phyloP scores from a whole-genome alignment of 306 rosid genomes.

The Urtica urens region DNA sequence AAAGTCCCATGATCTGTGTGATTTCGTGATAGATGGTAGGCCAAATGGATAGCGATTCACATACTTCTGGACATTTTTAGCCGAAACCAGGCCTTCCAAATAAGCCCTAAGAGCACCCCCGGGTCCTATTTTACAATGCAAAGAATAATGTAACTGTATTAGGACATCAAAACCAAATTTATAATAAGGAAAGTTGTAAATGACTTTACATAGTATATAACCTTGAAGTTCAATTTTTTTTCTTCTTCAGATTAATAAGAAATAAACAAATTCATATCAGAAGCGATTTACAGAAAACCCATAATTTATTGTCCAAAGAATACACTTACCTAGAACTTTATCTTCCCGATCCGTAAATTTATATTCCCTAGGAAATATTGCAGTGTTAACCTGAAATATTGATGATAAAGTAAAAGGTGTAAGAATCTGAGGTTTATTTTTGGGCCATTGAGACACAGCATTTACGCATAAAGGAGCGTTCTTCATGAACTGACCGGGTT shows the following conservation, averaged over 20 bases:
- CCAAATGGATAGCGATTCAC: slow-evolving; percentile 61
- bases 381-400: slow-evolving; percentile 50
- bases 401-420: slow-evolving; percentile 15
- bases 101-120: slow-evolving; percentile 61
- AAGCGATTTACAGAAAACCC: neutral
- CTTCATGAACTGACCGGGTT: slow-evolving; percentile 57
- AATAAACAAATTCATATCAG: neutral
- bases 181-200: neutral
- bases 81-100: slow-evolving; percentile 46
- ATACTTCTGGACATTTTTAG: slow-evolving; percentile 49
- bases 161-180: too few species aligned
- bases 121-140: slow-evolving; percentile 39
- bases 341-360: slow-evolving; percentile 27
- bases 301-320: neutral
- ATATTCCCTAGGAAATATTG: slow-evolving; percentile 69
- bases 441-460: neutral
- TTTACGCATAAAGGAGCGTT: neutral
- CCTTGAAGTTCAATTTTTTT: neutral
- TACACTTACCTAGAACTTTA: slow-evolving; percentile 56
- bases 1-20: slow-evolving; percentile 42
- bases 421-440: neutral
- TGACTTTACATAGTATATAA: neutral
- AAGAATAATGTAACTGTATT: neutral
- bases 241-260: neutral
- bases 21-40: slow-evolving; percentile 49